Base-by-base conservation (phyloP, 1,284 basidiomycete species). In the Sparassis latifolia region DNA sequence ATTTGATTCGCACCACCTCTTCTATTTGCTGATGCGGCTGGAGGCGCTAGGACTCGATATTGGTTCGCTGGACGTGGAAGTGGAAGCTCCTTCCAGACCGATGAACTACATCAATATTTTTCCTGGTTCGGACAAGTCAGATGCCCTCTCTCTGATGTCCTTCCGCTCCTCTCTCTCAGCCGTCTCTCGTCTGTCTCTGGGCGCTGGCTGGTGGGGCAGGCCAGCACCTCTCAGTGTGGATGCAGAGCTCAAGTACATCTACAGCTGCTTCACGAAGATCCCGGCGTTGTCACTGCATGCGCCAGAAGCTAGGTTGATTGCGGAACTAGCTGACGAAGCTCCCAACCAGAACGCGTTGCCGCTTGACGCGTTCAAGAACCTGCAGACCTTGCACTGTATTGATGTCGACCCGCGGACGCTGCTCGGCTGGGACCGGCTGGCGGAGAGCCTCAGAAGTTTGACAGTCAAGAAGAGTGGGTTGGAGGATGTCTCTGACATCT, bases 1-100 rank as follows among this genome's bases (percentile, higher is more conserved):
- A 5, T 77, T 89, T 57, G 89, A 93, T 67, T 80, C 79, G 12
- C 89, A 92, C 65, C 90, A 88, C 59, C 78, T 96, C 9, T 92
- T 89, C 76, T 96, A 94, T 67, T 69, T 92, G 55, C 78, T 96
- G 50, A 86, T 94, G 69, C 86, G 90, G 43, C 77, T 94, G 57
- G 92, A 96, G 66, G 89, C 80, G 2, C 68, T 90, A 35, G 85
- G 82, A 10, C 71, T 90, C 50, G 70, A 80, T 46, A 77, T 89
- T 35, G 92, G 92, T 47, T 80, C 84, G n/a, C 76, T 96, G 51
- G 92, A 96, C 64, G 80, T 89, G 53, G 78, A 76, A 40, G 72
- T 91, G 49, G 78, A 86, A 59, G 77, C 72, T 54, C 83, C 86
- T 9, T 82, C 84, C 37, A 78, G 84, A 29, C 88, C 87, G 20